phyloP scores from a whole-genome alignment of 1,284 basidiomycete genomes.

The Abortiporus biennis region DNA sequence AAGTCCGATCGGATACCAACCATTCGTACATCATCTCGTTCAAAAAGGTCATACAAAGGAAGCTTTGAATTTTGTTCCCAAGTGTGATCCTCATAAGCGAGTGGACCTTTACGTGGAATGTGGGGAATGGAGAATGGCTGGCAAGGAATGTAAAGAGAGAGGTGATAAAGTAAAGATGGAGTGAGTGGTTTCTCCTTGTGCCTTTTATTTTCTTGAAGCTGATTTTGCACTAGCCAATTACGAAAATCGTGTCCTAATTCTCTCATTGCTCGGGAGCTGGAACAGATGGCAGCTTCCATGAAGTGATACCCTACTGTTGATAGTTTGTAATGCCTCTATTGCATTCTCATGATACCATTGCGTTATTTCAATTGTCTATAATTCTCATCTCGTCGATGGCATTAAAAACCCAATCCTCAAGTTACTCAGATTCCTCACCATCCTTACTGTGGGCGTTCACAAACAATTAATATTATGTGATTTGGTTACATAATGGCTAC shows the following conservation, averaged over 20 bases:
- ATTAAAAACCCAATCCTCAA: no score
- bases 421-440: no score
- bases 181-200: slow-evolving; percentile 40
- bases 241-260: slow-evolving; percentile 71
- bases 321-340: no score
- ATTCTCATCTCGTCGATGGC: no score
- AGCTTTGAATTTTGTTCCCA: slow-evolving; percentile 69
- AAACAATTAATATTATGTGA: no score
- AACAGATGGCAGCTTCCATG: slow-evolving; percentile 62
- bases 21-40: slow-evolving; percentile 81
- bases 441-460: no score
- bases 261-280: slow-evolving; percentile 72
- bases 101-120: slow-evolving; percentile 85
- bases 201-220: neutral
- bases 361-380: no score
- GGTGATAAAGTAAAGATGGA: slow-evolving; percentile 77
- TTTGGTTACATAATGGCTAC: no score
- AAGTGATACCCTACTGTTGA: no score
- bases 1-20: slow-evolving; percentile 94
- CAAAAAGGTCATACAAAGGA: slow-evolving; percentile 68
- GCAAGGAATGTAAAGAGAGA: slow-evolving; percentile 81
- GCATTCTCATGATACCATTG: no score
- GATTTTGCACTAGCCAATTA: slow-evolving; percentile 45
- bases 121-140: slow-evolving; percentile 84
- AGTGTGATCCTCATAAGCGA: slow-evolving; percentile 79